A percentile compares a stretch with the other conserved stretches of the same genome.
phyloP scores from a whole-genome alignment of 83 land plant species.

The Isoetes engelmannii region DNA sequence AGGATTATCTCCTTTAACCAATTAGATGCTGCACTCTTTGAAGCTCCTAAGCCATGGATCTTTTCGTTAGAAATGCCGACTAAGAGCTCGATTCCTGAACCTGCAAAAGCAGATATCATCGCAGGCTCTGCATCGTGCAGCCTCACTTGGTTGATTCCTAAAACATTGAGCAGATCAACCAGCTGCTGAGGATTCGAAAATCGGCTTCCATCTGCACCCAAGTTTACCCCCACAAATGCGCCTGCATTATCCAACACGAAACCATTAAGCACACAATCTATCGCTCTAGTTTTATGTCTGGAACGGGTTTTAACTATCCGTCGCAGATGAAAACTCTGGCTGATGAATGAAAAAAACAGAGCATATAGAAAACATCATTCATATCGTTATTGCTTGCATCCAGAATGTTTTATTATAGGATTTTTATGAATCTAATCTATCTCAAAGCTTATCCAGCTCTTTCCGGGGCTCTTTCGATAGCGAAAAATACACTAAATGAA shows the following conservation, averaged over 20 bases:
- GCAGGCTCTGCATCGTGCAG: slow-evolving; percentile 1
- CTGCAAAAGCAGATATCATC: slow-evolving; percentile 4
- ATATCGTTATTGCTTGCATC: too few relatives aligned
- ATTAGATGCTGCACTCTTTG: not conserved
- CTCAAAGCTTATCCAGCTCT: too few relatives aligned
- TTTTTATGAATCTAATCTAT: too few relatives aligned
- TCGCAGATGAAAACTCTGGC: too few relatives aligned
- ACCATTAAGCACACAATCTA: too few relatives aligned
- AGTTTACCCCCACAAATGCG: slow-evolving; percentile 15
- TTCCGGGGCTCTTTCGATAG: too few relatives aligned
- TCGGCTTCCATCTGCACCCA: not conserved
- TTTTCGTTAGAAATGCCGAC: slow-evolving; percentile 10
- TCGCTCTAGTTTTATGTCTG: too few relatives aligned
- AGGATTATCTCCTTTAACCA: slow-evolving; percentile 4
- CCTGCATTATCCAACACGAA: not conserved
- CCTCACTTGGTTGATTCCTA: not conserved
- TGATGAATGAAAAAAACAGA: too few relatives aligned
- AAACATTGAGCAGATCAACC: not conserved
- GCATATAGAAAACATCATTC: too few relatives aligned
- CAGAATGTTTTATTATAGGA: too few relatives aligned
- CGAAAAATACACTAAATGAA: too few relatives aligned
- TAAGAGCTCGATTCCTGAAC: not conserved
- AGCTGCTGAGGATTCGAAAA: slow-evolving; percentile 1
- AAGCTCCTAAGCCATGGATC: slow-evolving; percentile 1
- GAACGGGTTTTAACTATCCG: too few relatives aligned